Evolutionary conservation across 2,329 filamentous ascomycete species (phyloP).

Genomic region (Tolypocladium amazonense): DNA sequence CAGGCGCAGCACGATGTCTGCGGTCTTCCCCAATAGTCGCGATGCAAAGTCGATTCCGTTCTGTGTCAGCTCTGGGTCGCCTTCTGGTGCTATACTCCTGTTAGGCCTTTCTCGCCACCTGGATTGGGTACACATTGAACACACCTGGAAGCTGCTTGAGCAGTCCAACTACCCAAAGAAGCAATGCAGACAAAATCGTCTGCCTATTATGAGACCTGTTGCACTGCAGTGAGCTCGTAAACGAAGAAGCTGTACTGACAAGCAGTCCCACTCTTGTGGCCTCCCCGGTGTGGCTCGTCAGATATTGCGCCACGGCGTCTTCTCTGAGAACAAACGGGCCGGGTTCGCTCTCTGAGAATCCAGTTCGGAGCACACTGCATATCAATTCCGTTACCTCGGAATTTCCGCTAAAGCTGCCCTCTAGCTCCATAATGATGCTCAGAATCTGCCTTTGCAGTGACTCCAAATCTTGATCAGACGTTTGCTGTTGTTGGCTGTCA

Average conservation of each 20-base stretch:
- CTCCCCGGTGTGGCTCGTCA: slow-evolving; percentile 46
- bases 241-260: slow-evolving; percentile 61
- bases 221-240: slow-evolving; percentile 49
- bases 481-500: slow-evolving; percentile 14
- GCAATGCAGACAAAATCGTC: slow-evolving; percentile 37
- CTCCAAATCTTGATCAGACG: slow-evolving; percentile 9
- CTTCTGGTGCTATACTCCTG: slow-evolving; percentile 47
- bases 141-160: slow-evolving; percentile 51
- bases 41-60: slow-evolving; percentile 63
- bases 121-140: neutral
- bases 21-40: slow-evolving; percentile 49
- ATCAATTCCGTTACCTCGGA: slow-evolving; percentile 62
- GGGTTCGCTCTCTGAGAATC: slow-evolving; percentile 63
- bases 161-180: slow-evolving; percentile 53
- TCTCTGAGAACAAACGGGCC: slow-evolving; percentile 70
- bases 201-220: slow-evolving; percentile 32
- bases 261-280: slow-evolving; percentile 59
- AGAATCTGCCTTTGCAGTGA: slow-evolving; percentile 36
- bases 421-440: slow-evolving; percentile 34
- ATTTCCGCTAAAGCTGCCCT: slow-evolving; percentile 42
- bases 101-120: neutral
- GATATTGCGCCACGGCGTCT: slow-evolving; percentile 53
- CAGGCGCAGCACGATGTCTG: slow-evolving; percentile 48
- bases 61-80: slow-evolving; percentile 63
- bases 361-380: slow-evolving; percentile 61